Percentiles rank a stretch among this genome's conserved stretches.
Conservation (phyloP, 2,329 filamentous ascomycete species). For the Colletotrichum incanum region DNA sequence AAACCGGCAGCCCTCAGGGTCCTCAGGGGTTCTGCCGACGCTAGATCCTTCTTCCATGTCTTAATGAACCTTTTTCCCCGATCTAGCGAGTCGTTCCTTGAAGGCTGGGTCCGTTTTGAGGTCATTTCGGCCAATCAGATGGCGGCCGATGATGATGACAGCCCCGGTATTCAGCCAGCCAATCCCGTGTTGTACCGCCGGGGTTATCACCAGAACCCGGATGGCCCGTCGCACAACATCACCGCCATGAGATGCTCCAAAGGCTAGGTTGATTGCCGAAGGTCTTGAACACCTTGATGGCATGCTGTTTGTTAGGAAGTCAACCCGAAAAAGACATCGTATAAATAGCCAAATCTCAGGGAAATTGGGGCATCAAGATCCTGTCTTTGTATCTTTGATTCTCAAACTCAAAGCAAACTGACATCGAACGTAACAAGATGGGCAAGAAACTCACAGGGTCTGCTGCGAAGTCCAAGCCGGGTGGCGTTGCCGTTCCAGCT, state of each 20-base stretch:
- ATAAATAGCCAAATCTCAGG: not conserved
- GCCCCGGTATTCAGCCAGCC: slow-evolving; percentile 24
- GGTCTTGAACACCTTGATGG: slow-evolving; percentile 36
- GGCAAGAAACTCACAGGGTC: slow-evolving; percentile 32
- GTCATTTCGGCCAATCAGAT: slow-evolving; percentile 24
- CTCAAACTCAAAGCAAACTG: too few relatives aligned
- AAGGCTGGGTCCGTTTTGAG: not conserved
- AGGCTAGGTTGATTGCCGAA: not conserved
- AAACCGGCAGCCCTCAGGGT: slow-evolving; percentile 29
- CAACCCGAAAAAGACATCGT: not conserved
- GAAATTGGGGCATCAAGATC: not conserved
- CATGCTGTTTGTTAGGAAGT: not conserved
- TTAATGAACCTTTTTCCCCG: slow-evolving; percentile 4
- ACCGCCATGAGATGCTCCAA: not conserved
- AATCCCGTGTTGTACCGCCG: slow-evolving; percentile 34
- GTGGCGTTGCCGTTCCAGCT: slow-evolving; percentile 1
- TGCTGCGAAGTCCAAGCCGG: slow-evolving; percentile 23
- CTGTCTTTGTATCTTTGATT: not conserved
- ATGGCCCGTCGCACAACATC: slow-evolving; percentile 25
- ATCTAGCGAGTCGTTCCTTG: slow-evolving; percentile 12
- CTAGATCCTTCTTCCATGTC: slow-evolving; percentile 19
- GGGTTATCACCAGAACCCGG: slow-evolving; percentile 33
- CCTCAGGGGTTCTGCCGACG: slow-evolving; percentile 6
- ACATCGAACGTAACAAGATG: not conserved
- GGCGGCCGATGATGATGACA: slow-evolving; percentile 36